Evolutionary conservation across 1,284 basidiomycete genomes (phyloP).

Genomic region (Puccinia polysora): DNA sequence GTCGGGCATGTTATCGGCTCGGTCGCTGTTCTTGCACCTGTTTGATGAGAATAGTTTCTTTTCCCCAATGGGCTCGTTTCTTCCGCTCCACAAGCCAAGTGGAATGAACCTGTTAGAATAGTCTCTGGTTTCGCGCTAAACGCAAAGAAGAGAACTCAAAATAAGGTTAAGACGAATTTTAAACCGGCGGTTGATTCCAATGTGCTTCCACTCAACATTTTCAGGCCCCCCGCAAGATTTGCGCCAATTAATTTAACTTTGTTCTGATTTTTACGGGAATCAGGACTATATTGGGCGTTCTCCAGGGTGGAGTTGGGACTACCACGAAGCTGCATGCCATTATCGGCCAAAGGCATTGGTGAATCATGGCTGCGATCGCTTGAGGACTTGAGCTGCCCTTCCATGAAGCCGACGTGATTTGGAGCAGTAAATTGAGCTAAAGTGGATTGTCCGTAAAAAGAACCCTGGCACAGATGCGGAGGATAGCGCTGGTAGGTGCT

Average conservation of each 20-base stretch:
- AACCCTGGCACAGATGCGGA: not conserved
- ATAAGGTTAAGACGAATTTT: no score
- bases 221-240: not conserved
- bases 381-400: constrained; percentile 5
- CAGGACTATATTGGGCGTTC: not conserved
- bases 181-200: no score
- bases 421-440: not conserved
- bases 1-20: not conserved
- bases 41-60: not conserved
- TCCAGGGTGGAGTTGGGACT: not conserved
- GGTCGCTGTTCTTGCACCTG: not conserved
- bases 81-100: no score
- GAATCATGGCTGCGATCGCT: not conserved
- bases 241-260: not conserved
- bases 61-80: not conserved
- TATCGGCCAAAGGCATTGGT: not conserved
- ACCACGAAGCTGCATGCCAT: not conserved
- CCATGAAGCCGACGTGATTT: not conserved
- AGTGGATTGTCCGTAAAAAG: not conserved
- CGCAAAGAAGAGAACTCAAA: no score
- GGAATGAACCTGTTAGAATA: no score
- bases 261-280: not conserved
- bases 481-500: not conserved
- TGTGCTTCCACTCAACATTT: not conserved
- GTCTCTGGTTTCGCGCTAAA: no score